Conservation (phyloP, 306 rosid genomes). For the Herpetospermum pedunculosum region DNA sequence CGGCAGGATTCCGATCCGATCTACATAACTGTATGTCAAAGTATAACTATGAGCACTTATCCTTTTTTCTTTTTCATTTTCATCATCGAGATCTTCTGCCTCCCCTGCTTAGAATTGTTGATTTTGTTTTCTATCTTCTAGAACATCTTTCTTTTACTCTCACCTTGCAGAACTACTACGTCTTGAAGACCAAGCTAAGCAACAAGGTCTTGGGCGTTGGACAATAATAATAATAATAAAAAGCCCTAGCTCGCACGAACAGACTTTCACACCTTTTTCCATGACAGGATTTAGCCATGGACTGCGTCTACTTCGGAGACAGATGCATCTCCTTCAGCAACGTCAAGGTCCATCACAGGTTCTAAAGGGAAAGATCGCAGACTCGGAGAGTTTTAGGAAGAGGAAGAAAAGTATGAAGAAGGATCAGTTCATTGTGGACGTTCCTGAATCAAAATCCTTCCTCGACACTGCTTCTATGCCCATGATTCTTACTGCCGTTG, state of each 20-base stretch:
- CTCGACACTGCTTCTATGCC: slow-evolving; percentile 83
- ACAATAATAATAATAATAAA: too few relatives aligned
- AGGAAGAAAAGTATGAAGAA: slow-evolving; percentile 21
- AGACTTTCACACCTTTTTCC: too few relatives aligned
- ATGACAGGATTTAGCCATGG: slow-evolving; percentile 25
- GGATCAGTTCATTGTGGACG: slow-evolving; percentile 49
- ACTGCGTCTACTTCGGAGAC: slow-evolving; percentile 15
- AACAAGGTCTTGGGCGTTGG: too few relatives aligned
- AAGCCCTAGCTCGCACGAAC: too few relatives aligned
- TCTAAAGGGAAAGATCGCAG: slow-evolving; percentile 33
- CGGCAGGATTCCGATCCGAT: slow-evolving; percentile 6
- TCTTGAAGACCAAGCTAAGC: too few relatives aligned
- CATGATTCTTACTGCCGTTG: slow-evolving; percentile 52
- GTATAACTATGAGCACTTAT: neutral
- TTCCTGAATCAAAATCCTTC: slow-evolving; percentile 53
- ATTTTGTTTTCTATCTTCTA: neutral
- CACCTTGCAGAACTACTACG: too few relatives aligned
- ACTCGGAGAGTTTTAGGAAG: slow-evolving; percentile 41
- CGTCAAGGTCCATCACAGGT: slow-evolving; percentile 29
- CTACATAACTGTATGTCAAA: neutral
- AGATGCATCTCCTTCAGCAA: slow-evolving; percentile 11
- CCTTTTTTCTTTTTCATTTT: neutral
- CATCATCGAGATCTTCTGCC: neutral
- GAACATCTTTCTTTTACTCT: neutral
- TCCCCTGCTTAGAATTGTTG: neutral